Percentiles rank a stretch among this genome's conserved stretches.
These are phyloP conservation scores for Zostera marina DNA, from an alignment of 116 monocot species.

Conservation along the genomic window DNA sequence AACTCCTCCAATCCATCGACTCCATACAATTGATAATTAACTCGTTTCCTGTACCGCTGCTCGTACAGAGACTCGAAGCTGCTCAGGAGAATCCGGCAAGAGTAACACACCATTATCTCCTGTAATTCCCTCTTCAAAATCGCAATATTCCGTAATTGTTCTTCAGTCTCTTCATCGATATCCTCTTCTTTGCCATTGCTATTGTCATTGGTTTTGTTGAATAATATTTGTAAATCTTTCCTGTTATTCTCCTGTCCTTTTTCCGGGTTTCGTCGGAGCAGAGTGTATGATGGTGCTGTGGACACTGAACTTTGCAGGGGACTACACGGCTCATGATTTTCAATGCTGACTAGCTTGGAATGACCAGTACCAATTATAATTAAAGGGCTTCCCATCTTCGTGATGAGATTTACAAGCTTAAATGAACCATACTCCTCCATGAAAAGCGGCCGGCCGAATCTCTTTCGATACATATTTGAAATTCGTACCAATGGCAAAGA, in stretches of 20 bases:
- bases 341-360: slow-evolving; percentile 39
- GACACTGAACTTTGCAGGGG: too few species aligned
- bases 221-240: too few species aligned
- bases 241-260: too few species aligned
- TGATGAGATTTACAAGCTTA: slow-evolving; percentile 61
- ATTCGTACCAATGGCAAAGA: slow-evolving; percentile 52
- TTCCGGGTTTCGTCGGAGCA: too few species aligned
- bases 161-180: background rate
- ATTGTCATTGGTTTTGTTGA: background rate
- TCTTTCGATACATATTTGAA: slow-evolving; percentile 48
- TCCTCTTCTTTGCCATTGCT: background rate
- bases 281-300: too few species aligned
- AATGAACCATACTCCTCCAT: slow-evolving; percentile 57
- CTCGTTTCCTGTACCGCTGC: slow-evolving; percentile 58
- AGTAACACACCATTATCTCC: slow-evolving; percentile 82
- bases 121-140: slow-evolving; percentile 52
- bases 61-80: slow-evolving; percentile 44
- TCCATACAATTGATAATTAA: slow-evolving; percentile 44
- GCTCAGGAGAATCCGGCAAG: slow-evolving; percentile 37
- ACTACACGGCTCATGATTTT: slow-evolving; percentile 10
- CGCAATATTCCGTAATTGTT: slow-evolving; percentile 7
- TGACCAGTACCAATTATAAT: slow-evolving; percentile 46
- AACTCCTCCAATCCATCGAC: slow-evolving; percentile 54
- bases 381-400: slow-evolving; percentile 43
- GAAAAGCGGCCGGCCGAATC: slow-evolving; percentile 56